Base-by-base conservation (phyloP, 1,284 basidiomycete genomes). In the Coniferiporia sulphurascens region DNA sequence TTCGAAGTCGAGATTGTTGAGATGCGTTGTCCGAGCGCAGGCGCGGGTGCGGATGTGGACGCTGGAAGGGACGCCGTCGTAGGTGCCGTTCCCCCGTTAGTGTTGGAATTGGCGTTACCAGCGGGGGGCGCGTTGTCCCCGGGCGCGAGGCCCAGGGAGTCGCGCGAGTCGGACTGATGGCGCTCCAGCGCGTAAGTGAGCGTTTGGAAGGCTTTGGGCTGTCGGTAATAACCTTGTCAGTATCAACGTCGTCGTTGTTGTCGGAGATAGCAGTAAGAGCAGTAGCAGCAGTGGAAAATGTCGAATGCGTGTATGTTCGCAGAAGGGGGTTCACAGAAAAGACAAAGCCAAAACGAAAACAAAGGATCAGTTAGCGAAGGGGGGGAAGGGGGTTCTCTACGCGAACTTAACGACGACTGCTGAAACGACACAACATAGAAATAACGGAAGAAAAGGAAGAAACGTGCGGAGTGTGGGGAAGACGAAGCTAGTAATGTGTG, bases 161-260 rank as follows among this genome's bases (percentile, higher is more conserved):
- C 49, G 65, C 57, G 61, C 59, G 72, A 67, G 52, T 64, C 58
- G 17, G 68, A 65, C 58, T 65, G 65, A 57, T 79, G 76, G 34
- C 67, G 71, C 60, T 78, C 76, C 32, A 80, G 69, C 2, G 77
- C 78, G 55, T 68, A 66, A 8, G 73, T 77, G 15, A 86, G 75
- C 7, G 71, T 77, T 59, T 78, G 72, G 55, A 85, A 84, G 1
- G 80, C 76, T 48, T 72, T 67, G 2, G 79, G 77, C 84, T 86
- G 61, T 45, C 17, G 41, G 38, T 27, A 27, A 5, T 27, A 27
- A 27, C 27, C 3, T 27, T 27, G 27, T 27, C 27, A 27, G 27
- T 27, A 27, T 27, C 27, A 27, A 27, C 27, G 27, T 5, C 27
- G 27, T 27, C 27, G 27, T 27, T 7, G 21, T 53, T 12, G 60